phyloP scores from a whole-genome alignment of 2,329 filamentous ascomycete species.

The Simplicillium aogashimaense region DNA sequence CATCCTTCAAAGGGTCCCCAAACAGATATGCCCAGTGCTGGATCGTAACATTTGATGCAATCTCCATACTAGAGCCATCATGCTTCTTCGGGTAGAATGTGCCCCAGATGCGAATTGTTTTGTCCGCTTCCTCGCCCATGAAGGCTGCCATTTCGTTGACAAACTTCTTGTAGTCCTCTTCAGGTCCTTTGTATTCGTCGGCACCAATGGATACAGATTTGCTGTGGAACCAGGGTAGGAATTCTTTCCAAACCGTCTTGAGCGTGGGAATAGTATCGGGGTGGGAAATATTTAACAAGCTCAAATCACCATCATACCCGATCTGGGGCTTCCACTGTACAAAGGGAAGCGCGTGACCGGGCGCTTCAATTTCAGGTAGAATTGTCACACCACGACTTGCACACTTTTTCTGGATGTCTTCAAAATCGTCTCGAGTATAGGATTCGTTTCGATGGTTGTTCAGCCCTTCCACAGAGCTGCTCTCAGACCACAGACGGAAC shows the following conservation, averaged over 20 bases:
- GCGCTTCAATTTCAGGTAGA: conserved; percentile 50
- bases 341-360: conserved; percentile 45
- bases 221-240: conserved; percentile 44
- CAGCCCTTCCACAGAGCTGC: conserved; percentile 33
- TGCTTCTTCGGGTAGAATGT: conserved; percentile 20
- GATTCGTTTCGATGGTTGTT: conserved; percentile 44
- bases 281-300: conserved; percentile 32
- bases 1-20: conserved; percentile 12
- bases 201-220: conserved; percentile 46
- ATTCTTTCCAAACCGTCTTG: conserved; percentile 40
- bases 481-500: conserved; percentile 43
- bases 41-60: conserved; percentile 12
- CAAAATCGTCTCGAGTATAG: conserved; percentile 39
- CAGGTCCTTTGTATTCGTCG: conserved; percentile 40
- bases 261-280: conserved; percentile 41
- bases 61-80: conserved; percentile 6
- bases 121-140: conserved; percentile 30
- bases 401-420: conserved; percentile 40
- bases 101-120: conserved; percentile 40
- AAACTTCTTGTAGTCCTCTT: conserved; percentile 37
- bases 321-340: conserved; percentile 50
- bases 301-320: conserved; percentile 32
- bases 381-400: conserved; percentile 45
- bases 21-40: conserved; percentile 24
- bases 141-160: conserved; percentile 32